phyloP scores from a whole-genome alignment of 495 filamentous ascomycete genomes.

The Pseudoneurospora amorphoporcata region DNA sequence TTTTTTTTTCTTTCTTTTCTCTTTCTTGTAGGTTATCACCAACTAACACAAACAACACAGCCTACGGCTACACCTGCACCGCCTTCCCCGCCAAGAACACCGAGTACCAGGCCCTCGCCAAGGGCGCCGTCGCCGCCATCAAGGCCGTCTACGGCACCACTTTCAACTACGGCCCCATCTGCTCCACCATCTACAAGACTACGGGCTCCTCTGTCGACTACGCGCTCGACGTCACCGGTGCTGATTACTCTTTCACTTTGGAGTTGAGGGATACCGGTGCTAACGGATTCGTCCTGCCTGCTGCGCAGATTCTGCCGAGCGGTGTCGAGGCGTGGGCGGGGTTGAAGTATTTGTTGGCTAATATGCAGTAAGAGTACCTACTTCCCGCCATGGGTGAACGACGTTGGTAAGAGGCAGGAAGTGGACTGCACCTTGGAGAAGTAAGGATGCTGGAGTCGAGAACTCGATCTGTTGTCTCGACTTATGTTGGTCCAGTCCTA shows the following conservation, averaged over 20 bases:
- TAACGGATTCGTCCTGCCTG: conserved; percentile 49
- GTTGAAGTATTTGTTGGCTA: conserved; percentile 40
- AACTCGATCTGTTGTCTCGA: too few species aligned
- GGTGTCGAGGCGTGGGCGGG: conserved; percentile 46
- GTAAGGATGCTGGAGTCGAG: too few species aligned
- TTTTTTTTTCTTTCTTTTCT: too few species aligned
- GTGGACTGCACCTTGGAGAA: too few species aligned
- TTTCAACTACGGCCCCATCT: conserved; percentile 44
- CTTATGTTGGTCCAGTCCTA: too few species aligned
- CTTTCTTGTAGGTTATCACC: not conserved
- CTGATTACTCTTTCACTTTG: conserved; percentile 45
- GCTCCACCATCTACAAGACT: conserved; percentile 48
- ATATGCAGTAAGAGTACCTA: conserved; percentile 19
- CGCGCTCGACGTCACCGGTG: conserved; percentile 36
- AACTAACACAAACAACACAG: conserved; percentile 7
- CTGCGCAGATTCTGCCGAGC: conserved; percentile 43
- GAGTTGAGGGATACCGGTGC: conserved; percentile 36
- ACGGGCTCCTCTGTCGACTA: conserved; percentile 48
- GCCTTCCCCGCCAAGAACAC: conserved; percentile 33
- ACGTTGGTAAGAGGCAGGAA: too few species aligned
- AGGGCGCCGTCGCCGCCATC: conserved; percentile 34
- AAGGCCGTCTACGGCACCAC: conserved; percentile 34
- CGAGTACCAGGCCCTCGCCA: conserved; percentile 31
- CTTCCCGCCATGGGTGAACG: too few species aligned
- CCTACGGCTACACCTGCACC: conserved; percentile 31